These are phyloP conservation scores for Bromus sterilis DNA, from an alignment of 176 grass and related monocot species.

Conservation along the genomic window DNA sequence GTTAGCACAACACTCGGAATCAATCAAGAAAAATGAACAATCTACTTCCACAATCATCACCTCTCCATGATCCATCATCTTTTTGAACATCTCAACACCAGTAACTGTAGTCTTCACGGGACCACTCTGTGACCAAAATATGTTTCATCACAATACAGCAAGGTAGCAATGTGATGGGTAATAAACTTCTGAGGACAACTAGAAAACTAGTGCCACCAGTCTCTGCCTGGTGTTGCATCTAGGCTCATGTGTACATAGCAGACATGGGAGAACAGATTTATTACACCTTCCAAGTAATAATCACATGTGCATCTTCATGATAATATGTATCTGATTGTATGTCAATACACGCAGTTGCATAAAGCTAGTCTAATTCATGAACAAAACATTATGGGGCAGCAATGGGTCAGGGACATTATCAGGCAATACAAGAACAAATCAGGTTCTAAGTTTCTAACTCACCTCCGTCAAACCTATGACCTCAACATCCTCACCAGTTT, in stretches of 20 bases:
- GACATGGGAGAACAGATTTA: neutral
- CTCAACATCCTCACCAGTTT: slow-evolving; percentile 98
- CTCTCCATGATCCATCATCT: slow-evolving; percentile 95
- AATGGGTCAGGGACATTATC: neutral
- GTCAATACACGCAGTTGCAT: too few relatives aligned
- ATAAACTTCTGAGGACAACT: neutral
- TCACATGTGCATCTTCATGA: neutral
- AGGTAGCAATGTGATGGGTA: neutral
- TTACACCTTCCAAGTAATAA: neutral
- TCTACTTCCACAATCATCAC: slow-evolving; percentile 25
- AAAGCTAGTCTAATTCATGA: neutral
- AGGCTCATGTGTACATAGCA: neutral
- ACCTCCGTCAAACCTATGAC: slow-evolving; percentile 76
- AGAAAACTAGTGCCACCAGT: neutral
- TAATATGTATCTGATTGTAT: neutral
- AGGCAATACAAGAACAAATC: neutral
- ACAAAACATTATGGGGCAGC: neutral
- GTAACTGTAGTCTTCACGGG: slow-evolving; percentile 93
- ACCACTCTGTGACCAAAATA: slow-evolving; percentile 49
- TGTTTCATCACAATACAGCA: neutral
- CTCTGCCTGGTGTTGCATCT: neutral
- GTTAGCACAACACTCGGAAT: neutral
- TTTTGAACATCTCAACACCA: slow-evolving; percentile 99
- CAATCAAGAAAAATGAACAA: neutral
- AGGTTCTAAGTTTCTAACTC: neutral